A percentile compares a stretch with the other conserved stretches of the same genome.
phyloP scores from a whole-genome alignment of 768 basidiomycete species.

The Pleurotus ostreatus region DNA sequence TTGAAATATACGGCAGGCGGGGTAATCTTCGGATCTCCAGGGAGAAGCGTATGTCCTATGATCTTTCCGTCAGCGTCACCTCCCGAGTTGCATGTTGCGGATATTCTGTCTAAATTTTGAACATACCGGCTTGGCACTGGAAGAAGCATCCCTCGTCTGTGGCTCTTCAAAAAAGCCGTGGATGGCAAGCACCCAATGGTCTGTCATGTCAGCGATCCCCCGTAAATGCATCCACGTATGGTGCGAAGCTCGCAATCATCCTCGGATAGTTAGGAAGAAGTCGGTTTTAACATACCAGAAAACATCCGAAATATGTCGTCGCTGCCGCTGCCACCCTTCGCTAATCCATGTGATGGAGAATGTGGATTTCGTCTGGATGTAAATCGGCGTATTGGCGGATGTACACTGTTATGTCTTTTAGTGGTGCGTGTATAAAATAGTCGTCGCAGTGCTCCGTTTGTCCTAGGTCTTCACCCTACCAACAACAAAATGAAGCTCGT shows the following conservation, averaged over 20 bases:
- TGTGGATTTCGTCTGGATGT: constrained; percentile 15
- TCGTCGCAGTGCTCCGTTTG: too few relatives aligned
- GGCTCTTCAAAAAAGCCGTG: neutral
- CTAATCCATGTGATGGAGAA: constrained; percentile 16
- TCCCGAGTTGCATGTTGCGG: neutral
- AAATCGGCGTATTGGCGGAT: constrained; percentile 28
- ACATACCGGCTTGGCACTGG: neutral
- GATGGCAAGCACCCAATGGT: neutral
- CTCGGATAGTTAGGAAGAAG: constrained; percentile 4
- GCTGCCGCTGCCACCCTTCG: neutral
- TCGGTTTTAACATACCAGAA: neutral
- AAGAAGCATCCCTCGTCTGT: neutral
- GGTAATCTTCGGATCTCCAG: constrained; percentile 1
- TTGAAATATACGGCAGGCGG: neutral
- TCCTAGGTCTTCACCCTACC: too few relatives aligned
- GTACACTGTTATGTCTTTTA: neutral
- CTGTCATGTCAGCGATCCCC: neutral
- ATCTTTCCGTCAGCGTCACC: neutral
- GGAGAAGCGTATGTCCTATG: constrained; percentile 1
- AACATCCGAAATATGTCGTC: neutral
- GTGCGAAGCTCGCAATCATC: neutral
- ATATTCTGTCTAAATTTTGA: neutral
- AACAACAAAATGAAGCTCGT: constrained; percentile 24
- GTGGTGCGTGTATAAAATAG: too few relatives aligned
- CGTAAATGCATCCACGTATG: neutral